Evolutionary conservation across 2,329 filamentous ascomycete genomes (phyloP).

Genomic region (Colletotrichum filicis): DNA sequence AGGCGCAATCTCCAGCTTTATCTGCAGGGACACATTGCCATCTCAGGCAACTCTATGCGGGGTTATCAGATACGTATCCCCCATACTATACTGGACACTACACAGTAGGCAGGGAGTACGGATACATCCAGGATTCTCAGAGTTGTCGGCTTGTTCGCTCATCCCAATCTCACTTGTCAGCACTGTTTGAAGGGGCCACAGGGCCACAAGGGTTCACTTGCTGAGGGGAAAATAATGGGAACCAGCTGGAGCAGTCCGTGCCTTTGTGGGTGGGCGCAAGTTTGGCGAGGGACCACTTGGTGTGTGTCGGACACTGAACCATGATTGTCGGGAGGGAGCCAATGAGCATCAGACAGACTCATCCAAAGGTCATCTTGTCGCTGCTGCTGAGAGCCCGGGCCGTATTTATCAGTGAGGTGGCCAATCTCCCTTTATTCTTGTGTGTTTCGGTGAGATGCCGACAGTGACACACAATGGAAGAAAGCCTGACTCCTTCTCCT

Average conservation of each 20-base stretch:
- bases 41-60: neutral
- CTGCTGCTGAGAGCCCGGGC: neutral
- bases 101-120: too few relatives aligned
- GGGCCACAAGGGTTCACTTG: neutral
- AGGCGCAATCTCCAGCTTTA: constrained; percentile 3
- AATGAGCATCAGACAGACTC: constrained; percentile 7
- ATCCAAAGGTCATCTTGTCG: neutral
- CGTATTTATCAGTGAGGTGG: neutral
- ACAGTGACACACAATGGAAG: neutral
- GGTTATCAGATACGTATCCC: neutral
- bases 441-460: neutral
- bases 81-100: neutral
- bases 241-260: neutral
- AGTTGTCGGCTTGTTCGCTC: neutral
- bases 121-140: neutral
- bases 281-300: neutral
- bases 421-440: neutral
- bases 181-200: neutral
- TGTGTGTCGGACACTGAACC: neutral
- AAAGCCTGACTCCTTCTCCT: neutral
- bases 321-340: neutral
- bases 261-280: neutral
- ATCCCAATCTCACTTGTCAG: constrained; percentile 13
- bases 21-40: constrained; percentile 7
- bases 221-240: neutral